These are phyloP conservation scores for Saturnispora silvae DNA, from an alignment of 805 yeast species.

Conservation along the genomic window DNA sequence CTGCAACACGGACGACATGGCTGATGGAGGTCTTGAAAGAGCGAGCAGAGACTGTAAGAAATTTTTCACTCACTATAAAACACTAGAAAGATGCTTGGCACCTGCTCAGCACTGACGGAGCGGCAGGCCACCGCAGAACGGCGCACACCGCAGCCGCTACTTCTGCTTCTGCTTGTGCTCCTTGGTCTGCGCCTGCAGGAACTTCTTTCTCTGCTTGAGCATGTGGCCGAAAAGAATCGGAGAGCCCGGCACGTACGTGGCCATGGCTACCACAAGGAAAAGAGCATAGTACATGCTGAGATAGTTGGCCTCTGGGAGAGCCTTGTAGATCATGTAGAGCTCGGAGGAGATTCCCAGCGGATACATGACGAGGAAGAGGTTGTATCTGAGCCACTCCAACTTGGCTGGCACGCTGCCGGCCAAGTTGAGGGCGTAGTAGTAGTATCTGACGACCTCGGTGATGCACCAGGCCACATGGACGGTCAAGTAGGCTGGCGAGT, in stretches of 20 bases:
- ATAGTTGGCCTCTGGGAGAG: conserved; percentile 53
- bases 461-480: conserved; percentile 81
- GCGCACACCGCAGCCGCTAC: no score
- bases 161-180: neutral
- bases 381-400: conserved; percentile 70
- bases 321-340: conserved; percentile 52
- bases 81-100: no score
- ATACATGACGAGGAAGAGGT: conserved; percentile 69
- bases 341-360: conserved; percentile 93
- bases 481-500: conserved; percentile 50
- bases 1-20: conserved; percentile 3
- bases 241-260: conserved; percentile 77
- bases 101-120: no score
- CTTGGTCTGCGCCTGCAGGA: conserved; percentile 30
- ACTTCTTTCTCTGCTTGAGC: conserved; percentile 80
- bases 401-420: conserved; percentile 45
- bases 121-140: no score
- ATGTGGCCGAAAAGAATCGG: conserved; percentile 77
- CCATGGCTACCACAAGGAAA: conserved; percentile 45
- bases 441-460: conserved; percentile 86
- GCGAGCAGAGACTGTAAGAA: no score
- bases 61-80: no score
- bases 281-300: conserved; percentile 34
- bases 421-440: conserved; percentile 70
- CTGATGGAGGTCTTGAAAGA: neutral